These are phyloP conservation scores for Eutypella sp. DNA, from an alignment of 2,329 filamentous ascomycete genomes.

Conservation along the genomic window DNA sequence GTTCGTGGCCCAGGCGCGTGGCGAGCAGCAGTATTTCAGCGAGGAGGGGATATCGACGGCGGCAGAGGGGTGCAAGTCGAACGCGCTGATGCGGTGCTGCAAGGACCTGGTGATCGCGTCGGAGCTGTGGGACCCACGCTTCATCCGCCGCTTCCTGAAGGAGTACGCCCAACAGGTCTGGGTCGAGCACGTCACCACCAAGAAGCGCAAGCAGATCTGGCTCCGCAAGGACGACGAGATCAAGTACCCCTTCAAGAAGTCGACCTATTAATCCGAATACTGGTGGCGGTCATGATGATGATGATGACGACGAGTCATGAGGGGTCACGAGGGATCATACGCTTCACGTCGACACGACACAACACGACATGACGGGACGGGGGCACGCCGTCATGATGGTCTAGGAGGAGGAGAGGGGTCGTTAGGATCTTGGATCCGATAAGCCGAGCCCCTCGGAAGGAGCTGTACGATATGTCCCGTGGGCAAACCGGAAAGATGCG, in stretches of 20 bases:
- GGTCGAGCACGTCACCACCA: constrained; percentile 81
- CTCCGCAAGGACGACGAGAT: constrained; percentile 77
- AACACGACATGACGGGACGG: too few species aligned
- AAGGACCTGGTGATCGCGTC: constrained; percentile 94
- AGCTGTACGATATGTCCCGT: too few species aligned
- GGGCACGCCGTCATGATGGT: too few species aligned
- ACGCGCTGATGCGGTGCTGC: constrained; percentile 96
- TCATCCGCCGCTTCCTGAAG: constrained; percentile 77
- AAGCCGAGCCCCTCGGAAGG: too few species aligned
- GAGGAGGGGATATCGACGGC: constrained; percentile 88
- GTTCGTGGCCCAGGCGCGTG: constrained; percentile 85
- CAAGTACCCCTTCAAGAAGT: constrained; percentile 53
- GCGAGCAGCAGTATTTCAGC: constrained; percentile 91
- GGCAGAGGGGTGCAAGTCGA: constrained; percentile 95
- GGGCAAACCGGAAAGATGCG: too few species aligned
- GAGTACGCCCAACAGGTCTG: constrained; percentile 73
- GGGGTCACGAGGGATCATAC: too few species aligned
- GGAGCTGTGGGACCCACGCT: constrained; percentile 94
- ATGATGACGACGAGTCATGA: too few species aligned
- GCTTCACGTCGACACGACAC: too few species aligned
- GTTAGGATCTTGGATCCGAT: too few species aligned
- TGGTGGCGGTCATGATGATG: too few species aligned
- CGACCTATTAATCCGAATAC: too few species aligned
- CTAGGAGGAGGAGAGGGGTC: too few species aligned
- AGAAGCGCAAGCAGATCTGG: constrained; percentile 87